Evolutionary conservation across 192 early-diverging fungal species (phyloP).

Genomic region (Backusella sp.): DNA sequence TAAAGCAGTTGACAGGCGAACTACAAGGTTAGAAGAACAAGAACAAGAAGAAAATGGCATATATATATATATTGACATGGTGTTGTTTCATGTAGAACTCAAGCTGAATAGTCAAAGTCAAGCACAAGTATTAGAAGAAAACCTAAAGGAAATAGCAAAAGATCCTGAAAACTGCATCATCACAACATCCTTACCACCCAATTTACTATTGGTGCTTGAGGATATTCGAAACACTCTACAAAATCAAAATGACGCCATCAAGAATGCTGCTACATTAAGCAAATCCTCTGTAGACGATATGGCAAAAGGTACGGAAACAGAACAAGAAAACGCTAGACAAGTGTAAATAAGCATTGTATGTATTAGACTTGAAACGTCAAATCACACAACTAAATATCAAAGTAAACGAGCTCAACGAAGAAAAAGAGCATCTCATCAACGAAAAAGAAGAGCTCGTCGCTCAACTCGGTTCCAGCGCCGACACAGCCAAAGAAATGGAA

Average conservation of each 20-base stretch:
- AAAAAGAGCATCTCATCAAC: constrained; percentile 43
- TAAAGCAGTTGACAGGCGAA: background rate
- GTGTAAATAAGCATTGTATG: too few relatives aligned
- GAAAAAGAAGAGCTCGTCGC: constrained; percentile 16
- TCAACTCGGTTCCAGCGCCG: background rate
- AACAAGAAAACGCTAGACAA: background rate
- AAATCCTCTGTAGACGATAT: background rate
- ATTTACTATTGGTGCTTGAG: constrained; percentile 13
- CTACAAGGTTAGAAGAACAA: background rate
- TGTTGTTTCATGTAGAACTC: background rate
- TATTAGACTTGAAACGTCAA: constrained; percentile 27
- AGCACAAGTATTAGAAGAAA: background rate
- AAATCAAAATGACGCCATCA: background rate
- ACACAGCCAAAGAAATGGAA: background rate
- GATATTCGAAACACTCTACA: constrained; percentile 10
- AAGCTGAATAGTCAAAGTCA: background rate
- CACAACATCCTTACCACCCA: constrained; percentile 4
- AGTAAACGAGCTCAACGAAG: constrained; percentile 42
- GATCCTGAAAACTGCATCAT: constrained; percentile 9
- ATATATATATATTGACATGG: background rate
- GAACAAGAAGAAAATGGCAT: too few relatives aligned
- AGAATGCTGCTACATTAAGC: constrained; percentile 1
- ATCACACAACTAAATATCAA: constrained; percentile 28
- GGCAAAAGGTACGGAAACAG: background rate
- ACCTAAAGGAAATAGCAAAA: background rate